A percentile compares a stretch with the other conserved stretches of the same genome.
Evolutionary conservation across 805 yeast genomes (phyloP).

Genomic region (Spathaspora girioi): DNA sequence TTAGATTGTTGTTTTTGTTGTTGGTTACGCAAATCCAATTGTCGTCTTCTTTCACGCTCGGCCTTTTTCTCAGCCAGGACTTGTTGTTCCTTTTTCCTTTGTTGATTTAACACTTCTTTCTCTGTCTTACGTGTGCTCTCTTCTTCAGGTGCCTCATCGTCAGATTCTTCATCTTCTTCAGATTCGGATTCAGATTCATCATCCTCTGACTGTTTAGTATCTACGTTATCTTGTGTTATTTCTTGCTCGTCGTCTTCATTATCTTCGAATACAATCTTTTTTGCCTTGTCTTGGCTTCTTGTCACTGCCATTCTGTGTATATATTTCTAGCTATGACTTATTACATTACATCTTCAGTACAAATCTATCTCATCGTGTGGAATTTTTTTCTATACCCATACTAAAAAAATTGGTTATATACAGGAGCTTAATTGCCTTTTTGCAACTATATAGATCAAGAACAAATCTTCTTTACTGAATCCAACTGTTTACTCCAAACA

Average conservation of each 20-base stretch:
- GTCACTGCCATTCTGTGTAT: slow-evolving; percentile 22
- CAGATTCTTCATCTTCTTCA: slow-evolving; percentile 17
- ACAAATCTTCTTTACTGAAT: slow-evolving; percentile 3
- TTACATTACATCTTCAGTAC: neutral
- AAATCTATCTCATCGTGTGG: neutral
- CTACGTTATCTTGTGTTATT: slow-evolving; percentile 1
- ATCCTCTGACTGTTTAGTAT: slow-evolving; percentile 5
- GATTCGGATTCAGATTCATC: slow-evolving; percentile 12
- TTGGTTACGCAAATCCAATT: slow-evolving; percentile 25
- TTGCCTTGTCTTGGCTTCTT: slow-evolving; percentile 22
- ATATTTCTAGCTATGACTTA: neutral
- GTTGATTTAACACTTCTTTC: slow-evolving; percentile 15
- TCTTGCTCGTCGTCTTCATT: slow-evolving; percentile 15
- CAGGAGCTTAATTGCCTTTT: slow-evolving; percentile 1
- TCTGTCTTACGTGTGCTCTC: slow-evolving; percentile 31
- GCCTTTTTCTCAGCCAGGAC: slow-evolving; percentile 20
- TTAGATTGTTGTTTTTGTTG: slow-evolving; percentile 32
- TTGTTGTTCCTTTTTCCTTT: slow-evolving; percentile 20
- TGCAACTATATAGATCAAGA: neutral
- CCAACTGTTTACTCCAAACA: slow-evolving; percentile 32
- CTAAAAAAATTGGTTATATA: neutral
- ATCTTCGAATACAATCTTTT: slow-evolving; percentile 31
- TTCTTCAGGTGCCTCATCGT: slow-evolving; percentile 44
- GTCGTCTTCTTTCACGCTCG: slow-evolving; percentile 35
- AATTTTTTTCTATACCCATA: neutral